Evolutionary conservation across 768 basidiomycete genomes (phyloP).

Genomic region (Lactifluus pinguis): DNA sequence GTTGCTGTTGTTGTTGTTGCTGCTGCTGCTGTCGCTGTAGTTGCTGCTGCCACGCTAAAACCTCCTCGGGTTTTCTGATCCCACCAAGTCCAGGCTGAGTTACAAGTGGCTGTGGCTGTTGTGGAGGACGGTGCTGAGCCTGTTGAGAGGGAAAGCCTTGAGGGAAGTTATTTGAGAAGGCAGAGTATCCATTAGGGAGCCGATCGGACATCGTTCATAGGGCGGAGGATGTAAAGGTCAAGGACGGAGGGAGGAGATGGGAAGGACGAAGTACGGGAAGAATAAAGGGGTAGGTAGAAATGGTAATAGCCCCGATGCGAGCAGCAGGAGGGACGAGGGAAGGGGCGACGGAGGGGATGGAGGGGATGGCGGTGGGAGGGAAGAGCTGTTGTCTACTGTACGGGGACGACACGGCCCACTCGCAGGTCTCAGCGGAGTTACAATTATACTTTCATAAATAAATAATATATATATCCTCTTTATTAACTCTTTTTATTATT

Average conservation of each 20-base stretch:
- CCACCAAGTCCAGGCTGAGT: slow-evolving; percentile 14
- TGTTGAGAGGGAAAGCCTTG: slow-evolving; percentile 12
- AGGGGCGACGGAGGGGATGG: slow-evolving; percentile 15
- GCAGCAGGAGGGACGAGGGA: slow-evolving; percentile 10
- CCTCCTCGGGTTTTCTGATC: slow-evolving; percentile 11
- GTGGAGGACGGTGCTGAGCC: slow-evolving; percentile 12
- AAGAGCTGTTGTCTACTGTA: slow-evolving; percentile 18
- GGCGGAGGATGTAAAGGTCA: slow-evolving; percentile 11
- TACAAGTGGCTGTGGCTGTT: slow-evolving; percentile 11
- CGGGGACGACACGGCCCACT: slow-evolving; percentile 17
- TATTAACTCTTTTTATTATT: neutral
- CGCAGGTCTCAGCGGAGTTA: slow-evolving; percentile 17
- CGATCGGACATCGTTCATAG: slow-evolving; percentile 21
- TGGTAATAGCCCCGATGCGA: neutral
- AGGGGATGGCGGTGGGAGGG: slow-evolving; percentile 22
- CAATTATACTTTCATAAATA: slow-evolving; percentile 4
- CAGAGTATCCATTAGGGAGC: slow-evolving; percentile 14
- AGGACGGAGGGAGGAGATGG: slow-evolving; percentile 7
- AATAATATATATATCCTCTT: slow-evolving; percentile 5
- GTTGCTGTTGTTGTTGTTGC: neutral
- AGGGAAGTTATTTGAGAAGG: slow-evolving; percentile 14
- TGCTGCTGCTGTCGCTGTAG: slow-evolving; percentile 1
- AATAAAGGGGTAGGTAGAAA: neutral
- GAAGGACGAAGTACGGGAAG: neutral
- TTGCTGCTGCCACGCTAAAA: slow-evolving; percentile 11